A percentile compares a stretch with the other conserved stretches of the same genome.
Evolutionary conservation across 352 stramenopile species (phyloP).

Genomic region (Phytophthora litchii): DNA sequence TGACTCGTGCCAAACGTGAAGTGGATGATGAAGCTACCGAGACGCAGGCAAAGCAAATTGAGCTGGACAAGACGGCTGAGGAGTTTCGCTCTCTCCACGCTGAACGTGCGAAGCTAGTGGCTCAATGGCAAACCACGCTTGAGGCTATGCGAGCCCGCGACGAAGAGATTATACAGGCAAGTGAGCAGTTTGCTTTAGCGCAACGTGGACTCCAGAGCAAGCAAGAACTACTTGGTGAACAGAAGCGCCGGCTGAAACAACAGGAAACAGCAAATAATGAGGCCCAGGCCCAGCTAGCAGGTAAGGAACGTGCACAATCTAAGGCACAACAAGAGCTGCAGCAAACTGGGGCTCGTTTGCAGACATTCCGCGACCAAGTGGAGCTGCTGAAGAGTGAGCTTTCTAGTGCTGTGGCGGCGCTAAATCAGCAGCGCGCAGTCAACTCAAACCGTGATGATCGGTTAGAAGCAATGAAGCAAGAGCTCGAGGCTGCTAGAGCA

Average conservation of each 20-base stretch:
- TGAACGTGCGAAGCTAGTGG: constrained; percentile 94
- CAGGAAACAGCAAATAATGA: constrained; percentile 90
- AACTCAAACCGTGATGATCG: constrained; percentile 76
- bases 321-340: constrained; percentile 77
- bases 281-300: constrained; percentile 69
- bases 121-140: constrained; percentile 95
- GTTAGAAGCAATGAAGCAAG: constrained; percentile 82
- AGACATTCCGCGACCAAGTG: constrained; percentile 92
- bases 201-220: constrained; percentile 59
- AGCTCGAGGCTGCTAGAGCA: constrained; percentile 65
- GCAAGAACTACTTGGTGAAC: constrained; percentile 75
- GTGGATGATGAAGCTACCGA: constrained; percentile 90
- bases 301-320: constrained; percentile 71
- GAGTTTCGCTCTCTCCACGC: constrained; percentile 94
- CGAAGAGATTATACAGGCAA: constrained; percentile 92
- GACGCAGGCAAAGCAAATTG: constrained; percentile 95
- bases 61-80: constrained; percentile 95
- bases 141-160: constrained; percentile 93
- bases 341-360: constrained; percentile 54
- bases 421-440: constrained; percentile 81
- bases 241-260: constrained; percentile 80
- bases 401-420: constrained; percentile 78
- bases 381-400: constrained; percentile 93
- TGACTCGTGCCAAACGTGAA: constrained; percentile 78
- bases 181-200: constrained; percentile 86